These are phyloP conservation scores for Oropetium thomaeum DNA, from an alignment of 176 grass and related monocot genomes.

Conservation along the genomic window DNA sequence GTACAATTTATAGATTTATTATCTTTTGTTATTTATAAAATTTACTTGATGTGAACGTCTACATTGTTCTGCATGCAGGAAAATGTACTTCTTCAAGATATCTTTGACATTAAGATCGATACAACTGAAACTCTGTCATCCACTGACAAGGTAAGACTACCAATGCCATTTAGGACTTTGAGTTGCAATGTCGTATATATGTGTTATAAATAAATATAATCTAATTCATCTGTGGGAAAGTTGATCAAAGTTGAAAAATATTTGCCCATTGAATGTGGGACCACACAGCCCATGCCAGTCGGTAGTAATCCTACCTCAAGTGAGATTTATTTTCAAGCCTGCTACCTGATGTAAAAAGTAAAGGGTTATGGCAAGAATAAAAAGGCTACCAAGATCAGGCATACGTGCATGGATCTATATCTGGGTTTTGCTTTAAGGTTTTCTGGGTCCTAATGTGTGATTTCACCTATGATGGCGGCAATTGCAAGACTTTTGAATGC, in stretches of 20 bases:
- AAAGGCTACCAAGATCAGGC: neutral
- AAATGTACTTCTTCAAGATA: constrained; percentile 79
- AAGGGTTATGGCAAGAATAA: neutral
- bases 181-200: neutral
- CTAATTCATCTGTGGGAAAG: neutral
- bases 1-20: constrained; percentile 30
- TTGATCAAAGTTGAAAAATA: neutral
- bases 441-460: neutral
- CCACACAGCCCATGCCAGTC: neutral
- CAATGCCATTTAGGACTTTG: neutral
- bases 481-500: neutral
- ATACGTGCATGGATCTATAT: too few species aligned
- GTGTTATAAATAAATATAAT: neutral
- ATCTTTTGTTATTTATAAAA: neutral
- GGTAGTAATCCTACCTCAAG: neutral
- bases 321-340: neutral
- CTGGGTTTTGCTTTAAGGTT: neutral
- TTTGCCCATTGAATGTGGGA: neutral
- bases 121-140: constrained; percentile 62
- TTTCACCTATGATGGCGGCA: neutral
- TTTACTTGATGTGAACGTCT: constrained; percentile 14
- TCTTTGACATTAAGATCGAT: constrained; percentile 70
- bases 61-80: constrained; percentile 47
- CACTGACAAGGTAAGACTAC: constrained; percentile 59
- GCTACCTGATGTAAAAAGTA: neutral